Evolutionary conservation across 2,329 filamentous ascomycete species (phyloP).

Genomic region (Chaetomium olivaceum): DNA sequence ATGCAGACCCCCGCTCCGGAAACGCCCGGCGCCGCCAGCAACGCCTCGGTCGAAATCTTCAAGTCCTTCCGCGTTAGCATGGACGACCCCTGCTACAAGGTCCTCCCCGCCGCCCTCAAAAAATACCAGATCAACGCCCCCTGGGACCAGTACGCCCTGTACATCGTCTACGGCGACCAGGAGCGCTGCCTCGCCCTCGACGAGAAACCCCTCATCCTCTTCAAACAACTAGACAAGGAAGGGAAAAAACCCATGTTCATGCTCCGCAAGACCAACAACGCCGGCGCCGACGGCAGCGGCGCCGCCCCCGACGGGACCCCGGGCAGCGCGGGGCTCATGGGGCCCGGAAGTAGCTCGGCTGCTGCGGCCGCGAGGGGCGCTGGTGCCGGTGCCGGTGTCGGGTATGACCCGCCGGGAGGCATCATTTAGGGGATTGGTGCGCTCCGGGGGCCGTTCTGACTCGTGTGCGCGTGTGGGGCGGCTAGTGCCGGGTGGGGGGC

Average conservation of each 20-base stretch:
- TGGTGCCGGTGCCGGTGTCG: constrained; percentile 42
- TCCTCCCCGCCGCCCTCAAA: constrained; percentile 89
- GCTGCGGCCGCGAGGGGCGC: constrained; percentile 33
- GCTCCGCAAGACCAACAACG: constrained; percentile 69
- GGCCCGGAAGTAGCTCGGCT: background rate
- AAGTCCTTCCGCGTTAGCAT: constrained; percentile 98
- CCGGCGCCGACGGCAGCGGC: constrained; percentile 35
- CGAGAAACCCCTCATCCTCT: constrained; percentile 91
- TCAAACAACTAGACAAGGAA: constrained; percentile 96
- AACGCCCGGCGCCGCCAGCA: constrained; percentile 54
- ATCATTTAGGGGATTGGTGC: constrained; percentile 49
- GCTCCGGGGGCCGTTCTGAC: background rate
- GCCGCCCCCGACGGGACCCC: constrained; percentile 46
- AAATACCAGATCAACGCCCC: constrained; percentile 99
- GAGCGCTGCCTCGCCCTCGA: constrained; percentile 89
- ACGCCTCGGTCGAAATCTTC: constrained; percentile 85
- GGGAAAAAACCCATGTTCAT: constrained; percentile 99
- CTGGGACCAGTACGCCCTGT: constrained; percentile 95
- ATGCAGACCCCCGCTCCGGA: constrained; percentile 64
- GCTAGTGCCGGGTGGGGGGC: background rate
- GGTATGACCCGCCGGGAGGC: constrained; percentile 60
- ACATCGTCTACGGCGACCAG: constrained; percentile 98
- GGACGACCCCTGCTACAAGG: constrained; percentile 97
- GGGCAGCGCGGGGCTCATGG: constrained; percentile 53
- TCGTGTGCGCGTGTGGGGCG: background rate